Evolutionary conservation across 495 filamentous ascomycete species (phyloP).

Genomic region (Xylaria sp.): DNA sequence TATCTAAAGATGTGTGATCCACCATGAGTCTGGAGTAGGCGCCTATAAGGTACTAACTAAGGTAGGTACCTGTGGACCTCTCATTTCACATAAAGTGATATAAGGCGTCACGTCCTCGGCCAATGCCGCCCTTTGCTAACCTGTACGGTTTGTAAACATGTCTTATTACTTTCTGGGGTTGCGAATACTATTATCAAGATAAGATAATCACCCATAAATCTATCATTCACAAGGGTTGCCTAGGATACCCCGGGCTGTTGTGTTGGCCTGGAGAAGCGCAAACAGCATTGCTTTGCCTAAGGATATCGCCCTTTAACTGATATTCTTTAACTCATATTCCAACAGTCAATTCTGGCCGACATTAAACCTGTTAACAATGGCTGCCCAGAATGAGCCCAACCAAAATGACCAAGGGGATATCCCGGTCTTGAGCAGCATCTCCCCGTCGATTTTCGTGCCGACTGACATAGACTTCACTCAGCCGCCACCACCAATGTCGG

Average conservation of each 20-base stretch:
- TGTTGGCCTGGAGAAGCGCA: neutral
- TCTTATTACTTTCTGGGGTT: neutral
- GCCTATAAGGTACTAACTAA: too few species aligned
- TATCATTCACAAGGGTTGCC: neutral
- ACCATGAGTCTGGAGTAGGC: neutral
- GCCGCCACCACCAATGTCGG: conserved; percentile 34
- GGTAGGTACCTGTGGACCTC: too few species aligned
- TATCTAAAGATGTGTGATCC: too few species aligned
- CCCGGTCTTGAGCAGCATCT: conserved; percentile 42
- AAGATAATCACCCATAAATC: neutral
- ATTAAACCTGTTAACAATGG: neutral
- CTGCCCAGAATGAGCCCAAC: neutral
- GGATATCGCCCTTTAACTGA: neutral
- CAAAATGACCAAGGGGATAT: conserved; percentile 34
- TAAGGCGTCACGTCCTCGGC: too few species aligned
- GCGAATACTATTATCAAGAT: neutral
- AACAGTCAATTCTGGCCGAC: neutral
- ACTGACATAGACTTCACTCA: conserved; percentile 45
- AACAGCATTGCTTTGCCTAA: neutral
- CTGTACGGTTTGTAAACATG: neutral
- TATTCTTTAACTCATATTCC: neutral
- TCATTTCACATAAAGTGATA: neutral
- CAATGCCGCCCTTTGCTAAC: neutral
- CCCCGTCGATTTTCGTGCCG: conserved; percentile 53
- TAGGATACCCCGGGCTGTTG: neutral